phyloP scores from a whole-genome alignment of 129 eudicot genomes.

The Saposhnikovia divaricata region DNA sequence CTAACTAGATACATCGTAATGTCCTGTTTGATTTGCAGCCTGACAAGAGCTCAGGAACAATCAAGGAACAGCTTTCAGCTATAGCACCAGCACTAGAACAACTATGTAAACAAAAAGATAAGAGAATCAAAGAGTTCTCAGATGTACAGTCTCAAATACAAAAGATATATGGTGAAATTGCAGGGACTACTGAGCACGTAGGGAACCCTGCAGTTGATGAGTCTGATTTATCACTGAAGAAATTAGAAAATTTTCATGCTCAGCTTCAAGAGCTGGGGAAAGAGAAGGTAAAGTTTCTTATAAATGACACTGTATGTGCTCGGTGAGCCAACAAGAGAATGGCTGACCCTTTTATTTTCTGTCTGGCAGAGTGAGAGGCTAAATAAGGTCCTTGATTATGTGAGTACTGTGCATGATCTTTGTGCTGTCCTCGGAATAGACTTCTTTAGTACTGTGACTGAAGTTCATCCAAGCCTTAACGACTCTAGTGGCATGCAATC shows the following conservation, averaged over 20 bases:
- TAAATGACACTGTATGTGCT: neutral
- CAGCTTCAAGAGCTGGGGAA: slow-evolving; percentile 58
- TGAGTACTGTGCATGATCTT: slow-evolving; percentile 59
- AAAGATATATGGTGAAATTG: too few relatives aligned
- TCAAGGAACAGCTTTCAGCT: slow-evolving; percentile 52
- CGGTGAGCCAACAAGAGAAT: neutral
- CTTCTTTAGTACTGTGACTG: slow-evolving; percentile 47
- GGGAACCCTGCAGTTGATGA: too few relatives aligned
- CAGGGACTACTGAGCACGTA: too few relatives aligned
- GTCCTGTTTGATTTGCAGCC: slow-evolving; percentile 26
- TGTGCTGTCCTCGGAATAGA: slow-evolving; percentile 67
- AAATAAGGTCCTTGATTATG: slow-evolving; percentile 54
- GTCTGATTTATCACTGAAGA: too few relatives aligned
- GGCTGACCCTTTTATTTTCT: slow-evolving; percentile 4
- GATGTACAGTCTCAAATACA: too few relatives aligned
- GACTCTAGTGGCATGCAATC: slow-evolving; percentile 41
- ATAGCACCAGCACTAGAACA: slow-evolving; percentile 46
- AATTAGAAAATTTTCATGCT: too few relatives aligned
- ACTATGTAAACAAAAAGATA: slow-evolving; percentile 41
- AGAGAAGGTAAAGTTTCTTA: slow-evolving; percentile 31
- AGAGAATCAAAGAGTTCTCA: too few relatives aligned
- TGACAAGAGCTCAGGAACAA: slow-evolving; percentile 49
- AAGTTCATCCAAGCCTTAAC: slow-evolving; percentile 59
- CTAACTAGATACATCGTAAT: neutral
- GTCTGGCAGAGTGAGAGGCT: slow-evolving; percentile 48